Percentiles rank a stretch among this genome's conserved stretches.
Conservation (phyloP, 768 basidiomycete species). For the Lentinus tigrinus region DNA sequence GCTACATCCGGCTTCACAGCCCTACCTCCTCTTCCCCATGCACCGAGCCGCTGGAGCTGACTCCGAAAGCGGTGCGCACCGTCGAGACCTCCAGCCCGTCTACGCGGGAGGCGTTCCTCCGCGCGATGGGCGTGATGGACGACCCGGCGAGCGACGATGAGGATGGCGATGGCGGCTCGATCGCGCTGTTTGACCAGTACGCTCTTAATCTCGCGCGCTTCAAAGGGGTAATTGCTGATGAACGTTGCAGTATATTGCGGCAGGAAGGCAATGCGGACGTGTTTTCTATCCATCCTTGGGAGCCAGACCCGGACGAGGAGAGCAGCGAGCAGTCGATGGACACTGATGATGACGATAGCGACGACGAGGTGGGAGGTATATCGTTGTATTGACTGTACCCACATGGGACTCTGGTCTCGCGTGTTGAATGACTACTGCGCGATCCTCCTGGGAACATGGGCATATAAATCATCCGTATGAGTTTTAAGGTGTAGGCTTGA, state of each 20-base stretch:
- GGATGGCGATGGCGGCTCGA: conserved; percentile 46
- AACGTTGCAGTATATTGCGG: conserved; percentile 50
- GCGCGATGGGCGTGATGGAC: conserved; percentile 34
- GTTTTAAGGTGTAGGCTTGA: too few species aligned
- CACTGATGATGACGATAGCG: neutral
- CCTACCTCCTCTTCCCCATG: conserved; percentile 55
- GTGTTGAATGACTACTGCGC: too few species aligned
- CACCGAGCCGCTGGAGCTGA: conserved; percentile 40
- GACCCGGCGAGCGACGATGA: conserved; percentile 29
- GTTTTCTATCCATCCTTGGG: conserved; percentile 46
- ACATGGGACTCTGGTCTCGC: too few species aligned
- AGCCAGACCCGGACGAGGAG: conserved; percentile 21
- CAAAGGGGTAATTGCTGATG: conserved; percentile 4
- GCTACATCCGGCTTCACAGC: conserved; percentile 65
- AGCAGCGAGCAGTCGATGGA: neutral
- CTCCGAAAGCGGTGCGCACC: conserved; percentile 47
- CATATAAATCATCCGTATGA: too few species aligned
- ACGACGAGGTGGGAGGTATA: neutral
- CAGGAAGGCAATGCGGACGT: conserved; percentile 58
- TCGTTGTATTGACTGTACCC: too few species aligned
- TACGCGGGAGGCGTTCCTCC: conserved; percentile 38
- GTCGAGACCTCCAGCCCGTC: conserved; percentile 36
- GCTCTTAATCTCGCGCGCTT: conserved; percentile 21
- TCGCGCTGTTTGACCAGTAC: conserved; percentile 74
- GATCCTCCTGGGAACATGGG: too few species aligned